Conservation (phyloP, 2,329 filamentous ascomycete genomes). For the Trichophyton schoenleinii region DNA sequence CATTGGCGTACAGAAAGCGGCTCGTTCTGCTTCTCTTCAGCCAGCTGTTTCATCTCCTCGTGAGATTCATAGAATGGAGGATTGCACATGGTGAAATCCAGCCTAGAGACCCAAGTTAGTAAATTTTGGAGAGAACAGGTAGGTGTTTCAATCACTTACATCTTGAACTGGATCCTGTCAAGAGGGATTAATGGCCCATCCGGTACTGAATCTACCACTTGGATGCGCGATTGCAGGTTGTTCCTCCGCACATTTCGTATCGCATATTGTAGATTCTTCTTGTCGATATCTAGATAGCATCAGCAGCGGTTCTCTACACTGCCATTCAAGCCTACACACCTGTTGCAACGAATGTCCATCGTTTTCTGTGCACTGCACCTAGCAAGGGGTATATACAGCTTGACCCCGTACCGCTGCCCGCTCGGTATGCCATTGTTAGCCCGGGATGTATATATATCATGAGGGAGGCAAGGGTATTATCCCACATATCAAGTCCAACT, state of each 20-base stretch:
- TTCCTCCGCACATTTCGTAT: constrained; percentile 56
- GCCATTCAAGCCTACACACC: constrained; percentile 24
- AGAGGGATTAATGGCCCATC: constrained; percentile 52
- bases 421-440: neutral
- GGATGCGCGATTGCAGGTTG: constrained; percentile 50
- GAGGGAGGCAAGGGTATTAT: neutral
- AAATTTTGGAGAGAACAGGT: neutral
- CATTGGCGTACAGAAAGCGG: constrained; percentile 47
- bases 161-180: constrained; percentile 25
- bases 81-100: constrained; percentile 87
- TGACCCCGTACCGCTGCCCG: constrained; percentile 61
- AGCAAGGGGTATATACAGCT: constrained; percentile 86
- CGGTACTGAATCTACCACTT: constrained; percentile 43
- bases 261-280: constrained; percentile 54
- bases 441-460: neutral
- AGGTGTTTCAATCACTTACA: constrained; percentile 8
- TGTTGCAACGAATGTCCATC: constrained; percentile 62
- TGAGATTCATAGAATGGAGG: constrained; percentile 82
- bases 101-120: constrained; percentile 20
- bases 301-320: constrained; percentile 12
- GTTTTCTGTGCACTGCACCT: constrained; percentile 52
- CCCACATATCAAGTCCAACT: constrained; percentile 61
- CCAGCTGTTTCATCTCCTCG: constrained; percentile 54
- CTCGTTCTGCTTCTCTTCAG: constrained; percentile 51
- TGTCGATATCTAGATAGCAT: constrained; percentile 53